Evolutionary conservation across 352 stramenopile genomes (phyloP), one percentile per base, ranked within the genome.

Genomic region (Thalassiosira allenii): DNA sequence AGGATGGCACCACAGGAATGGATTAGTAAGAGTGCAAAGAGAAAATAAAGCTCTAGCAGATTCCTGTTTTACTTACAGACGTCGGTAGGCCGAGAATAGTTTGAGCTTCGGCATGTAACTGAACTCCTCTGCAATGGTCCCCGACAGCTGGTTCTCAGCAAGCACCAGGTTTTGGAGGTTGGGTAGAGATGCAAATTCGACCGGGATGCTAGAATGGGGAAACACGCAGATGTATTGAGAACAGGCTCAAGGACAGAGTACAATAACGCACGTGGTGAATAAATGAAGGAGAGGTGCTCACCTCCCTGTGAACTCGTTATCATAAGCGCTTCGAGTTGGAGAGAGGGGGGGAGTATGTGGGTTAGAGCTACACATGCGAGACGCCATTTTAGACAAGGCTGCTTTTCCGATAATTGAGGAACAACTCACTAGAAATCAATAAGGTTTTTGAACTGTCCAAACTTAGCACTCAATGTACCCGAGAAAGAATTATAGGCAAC

Each of bases 401-500:
- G n/a, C n/a, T n/a, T n/a, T n/a, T n/a, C n/a, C n/a, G n/a, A n/a
- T n/a, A n/a, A n/a, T n/a, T n/a, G n/a, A 32, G 2, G 0, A 1
- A 9, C 23, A 22, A 64, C 74, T 77, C 37, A 78, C 72, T 89
- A 89, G 37, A 89, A 87, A 63, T 85, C 68, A 30, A 61, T 69
- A 20, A 89, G 66, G 12, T 86, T 81, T 8, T 32, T 89, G 33
- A 89, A 64, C 27, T 70, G 62, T 67, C 80, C 82, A 73, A 92
- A 81, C 59, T 91, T 71, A 0, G 71, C 78, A 20, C 76, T 84
- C 33, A 92, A 65, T 54, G 76, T 84, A 8, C 88, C 88, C 3
- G 80, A 83, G 58, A 91, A 87, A 22, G 47, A 75, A 75, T 92
- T 91, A 47, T 90, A 88, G n/a, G 78, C 81, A 59, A 92, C 70